These are phyloP conservation scores for Nakataea oryzae DNA, from an alignment of 2,329 filamentous ascomycete species.

Conservation along the genomic window DNA sequence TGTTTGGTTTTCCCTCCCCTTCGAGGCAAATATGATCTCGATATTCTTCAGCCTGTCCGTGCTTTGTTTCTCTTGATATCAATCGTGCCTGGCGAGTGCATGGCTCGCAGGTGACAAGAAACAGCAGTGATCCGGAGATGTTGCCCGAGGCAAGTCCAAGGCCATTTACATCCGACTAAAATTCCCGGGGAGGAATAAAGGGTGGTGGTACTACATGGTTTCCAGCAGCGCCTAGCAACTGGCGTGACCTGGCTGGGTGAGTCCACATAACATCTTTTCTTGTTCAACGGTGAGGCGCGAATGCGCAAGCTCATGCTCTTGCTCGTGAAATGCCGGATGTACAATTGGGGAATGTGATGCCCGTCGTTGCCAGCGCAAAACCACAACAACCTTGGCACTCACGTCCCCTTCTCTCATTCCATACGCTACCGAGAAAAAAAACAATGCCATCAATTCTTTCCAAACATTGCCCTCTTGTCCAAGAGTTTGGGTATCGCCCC, in stretches of 20 bases:
- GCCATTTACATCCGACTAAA: background rate
- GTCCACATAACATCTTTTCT: background rate
- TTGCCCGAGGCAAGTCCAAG: too few species aligned
- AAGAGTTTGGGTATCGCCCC: background rate
- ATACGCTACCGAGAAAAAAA: background rate
- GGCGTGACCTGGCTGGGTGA: background rate
- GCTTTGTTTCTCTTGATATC: background rate
- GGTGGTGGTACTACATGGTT: background rate
- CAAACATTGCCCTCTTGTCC: background rate
- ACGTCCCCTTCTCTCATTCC: background rate
- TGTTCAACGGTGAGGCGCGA: background rate
- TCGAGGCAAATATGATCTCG: background rate
- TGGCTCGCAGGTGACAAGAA: background rate
- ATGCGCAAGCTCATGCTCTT: background rate
- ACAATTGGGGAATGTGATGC: background rate
- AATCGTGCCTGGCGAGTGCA: background rate
- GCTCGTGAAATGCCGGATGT: background rate
- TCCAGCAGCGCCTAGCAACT: too few species aligned
- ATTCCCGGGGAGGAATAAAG: background rate
- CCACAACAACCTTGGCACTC: background rate
- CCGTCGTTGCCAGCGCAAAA: background rate
- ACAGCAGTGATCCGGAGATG: too few species aligned
- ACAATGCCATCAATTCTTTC: background rate
- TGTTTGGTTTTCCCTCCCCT: background rate
- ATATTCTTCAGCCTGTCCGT: background rate